These are phyloP conservation scores for Thermomucor indicae-seudaticae DNA, from an alignment of 371 early-diverging fungal genomes.

Conservation along the genomic window DNA sequence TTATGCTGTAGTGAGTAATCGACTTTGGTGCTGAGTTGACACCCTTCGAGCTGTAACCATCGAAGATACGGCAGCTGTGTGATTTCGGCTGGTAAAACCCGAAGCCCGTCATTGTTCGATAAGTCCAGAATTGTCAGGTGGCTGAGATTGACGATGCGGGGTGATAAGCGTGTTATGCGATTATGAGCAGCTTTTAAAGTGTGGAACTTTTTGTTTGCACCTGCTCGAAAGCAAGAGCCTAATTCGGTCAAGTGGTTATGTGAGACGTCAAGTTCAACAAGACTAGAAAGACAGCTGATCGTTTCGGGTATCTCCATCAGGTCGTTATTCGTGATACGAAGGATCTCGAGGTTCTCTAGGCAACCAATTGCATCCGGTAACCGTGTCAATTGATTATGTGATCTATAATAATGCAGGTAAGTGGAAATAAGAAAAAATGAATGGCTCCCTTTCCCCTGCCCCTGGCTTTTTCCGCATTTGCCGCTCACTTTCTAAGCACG, in stretches of 20 bases:
- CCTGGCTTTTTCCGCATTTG: too few species aligned
- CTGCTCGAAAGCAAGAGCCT: slow-evolving; percentile 18
- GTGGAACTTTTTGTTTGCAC: background rate
- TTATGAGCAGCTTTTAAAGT: slow-evolving; percentile 3
- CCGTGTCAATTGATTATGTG: slow-evolving; percentile 30
- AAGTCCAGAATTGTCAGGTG: slow-evolving; percentile 60
- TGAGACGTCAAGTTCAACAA: slow-evolving; percentile 22
- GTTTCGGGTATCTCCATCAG: slow-evolving; percentile 26
- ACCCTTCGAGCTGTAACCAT: slow-evolving; percentile 52
- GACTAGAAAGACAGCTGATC: slow-evolving; percentile 16
- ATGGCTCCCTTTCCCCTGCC: too few species aligned
- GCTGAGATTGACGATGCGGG: slow-evolving; percentile 26
- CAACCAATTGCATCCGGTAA: slow-evolving; percentile 30
- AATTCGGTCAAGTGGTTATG: slow-evolving; percentile 26
- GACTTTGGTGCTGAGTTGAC: slow-evolving; percentile 31
- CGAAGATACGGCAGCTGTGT: slow-evolving; percentile 61
- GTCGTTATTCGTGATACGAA: slow-evolving; percentile 22
- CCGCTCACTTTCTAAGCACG: too few species aligned
- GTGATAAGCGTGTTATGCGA: background rate
- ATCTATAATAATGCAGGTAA: slow-evolving; percentile 4
- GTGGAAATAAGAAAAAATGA: too few species aligned
- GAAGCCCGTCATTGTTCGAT: slow-evolving; percentile 62
- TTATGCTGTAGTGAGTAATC: slow-evolving; percentile 15
- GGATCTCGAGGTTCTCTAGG: slow-evolving; percentile 18
- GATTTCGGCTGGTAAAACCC: slow-evolving; percentile 69